phyloP scores from a whole-genome alignment of 306 rosid genomes.

The Cicer judaicum region DNA sequence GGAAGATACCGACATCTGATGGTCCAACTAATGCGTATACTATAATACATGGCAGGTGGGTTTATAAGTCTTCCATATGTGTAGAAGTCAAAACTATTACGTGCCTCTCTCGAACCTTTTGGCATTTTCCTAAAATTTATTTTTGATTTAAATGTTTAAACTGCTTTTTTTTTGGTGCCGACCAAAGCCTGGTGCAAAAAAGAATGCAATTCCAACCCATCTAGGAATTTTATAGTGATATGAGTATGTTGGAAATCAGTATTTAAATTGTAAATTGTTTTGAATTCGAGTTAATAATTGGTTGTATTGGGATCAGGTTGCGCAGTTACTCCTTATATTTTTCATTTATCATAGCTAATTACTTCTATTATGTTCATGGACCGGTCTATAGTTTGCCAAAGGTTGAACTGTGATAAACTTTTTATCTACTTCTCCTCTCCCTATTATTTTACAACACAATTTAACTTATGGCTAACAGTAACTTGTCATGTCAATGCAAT shows the following conservation, averaged over 20 bases:
- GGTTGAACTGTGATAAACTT: conserved; percentile 1
- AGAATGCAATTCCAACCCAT: conserved; percentile 16
- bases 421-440: conserved; percentile 22
- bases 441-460: conserved; percentile 14
- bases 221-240: conserved; percentile 3
- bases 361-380: neutral
- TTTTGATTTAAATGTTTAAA: conserved; percentile 19
- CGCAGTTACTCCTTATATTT: neutral
- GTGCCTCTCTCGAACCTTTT: conserved; percentile 47
- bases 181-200: neutral
- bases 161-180: conserved; percentile 8
- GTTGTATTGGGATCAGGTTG: conserved; percentile 16
- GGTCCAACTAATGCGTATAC: conserved; percentile 92
- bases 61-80: conserved; percentile 71
- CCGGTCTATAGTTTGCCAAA: neutral
- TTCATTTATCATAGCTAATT: conserved; percentile 9
- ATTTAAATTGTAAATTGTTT: conserved; percentile 21
- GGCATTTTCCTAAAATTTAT: conserved; percentile 45
- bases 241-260: conserved; percentile 17
- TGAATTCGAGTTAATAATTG: conserved; percentile 14
- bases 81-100: conserved; percentile 46
- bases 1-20: conserved; percentile 88
- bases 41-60: conserved; percentile 91
- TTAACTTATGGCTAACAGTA: neutral
- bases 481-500: conserved; percentile 14